phyloP scores from a whole-genome alignment of 2,329 filamentous ascomycete genomes.

The Xylariales sp. region DNA sequence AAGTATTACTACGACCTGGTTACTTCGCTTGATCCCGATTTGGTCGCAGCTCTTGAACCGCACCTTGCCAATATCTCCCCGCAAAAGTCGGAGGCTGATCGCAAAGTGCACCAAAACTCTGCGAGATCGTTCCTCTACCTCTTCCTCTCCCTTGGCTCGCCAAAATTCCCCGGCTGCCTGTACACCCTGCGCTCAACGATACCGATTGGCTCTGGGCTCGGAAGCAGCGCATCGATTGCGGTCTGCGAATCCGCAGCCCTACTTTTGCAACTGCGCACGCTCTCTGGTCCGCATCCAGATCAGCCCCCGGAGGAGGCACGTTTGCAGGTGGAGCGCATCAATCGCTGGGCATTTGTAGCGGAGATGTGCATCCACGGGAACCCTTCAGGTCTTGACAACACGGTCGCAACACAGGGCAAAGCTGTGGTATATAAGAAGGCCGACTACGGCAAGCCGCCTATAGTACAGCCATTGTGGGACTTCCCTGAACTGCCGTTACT shows the following conservation, averaged over 20 bases:
- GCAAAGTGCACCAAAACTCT: slow-evolving; percentile 80
- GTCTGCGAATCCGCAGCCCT: slow-evolving; percentile 85
- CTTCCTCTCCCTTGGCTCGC: slow-evolving; percentile 80
- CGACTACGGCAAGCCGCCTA: slow-evolving; percentile 73
- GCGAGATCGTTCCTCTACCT: slow-evolving; percentile 88
- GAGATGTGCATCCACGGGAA: slow-evolving; percentile 98
- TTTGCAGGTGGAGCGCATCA: slow-evolving; percentile 89
- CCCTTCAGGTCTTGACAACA: slow-evolving; percentile 95
- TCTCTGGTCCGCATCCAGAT: slow-evolving; percentile 87
- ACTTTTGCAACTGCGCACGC: slow-evolving; percentile 79
- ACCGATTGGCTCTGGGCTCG: slow-evolving; percentile 84
- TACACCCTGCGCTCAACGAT: slow-evolving; percentile 94
- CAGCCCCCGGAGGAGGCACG: slow-evolving; percentile 85
- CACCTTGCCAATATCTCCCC: slow-evolving; percentile 70
- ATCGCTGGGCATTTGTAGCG: slow-evolving; percentile 94
- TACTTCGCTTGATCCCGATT: slow-evolving; percentile 76
- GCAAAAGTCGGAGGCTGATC: slow-evolving; percentile 60
- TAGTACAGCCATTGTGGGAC: slow-evolving; percentile 71
- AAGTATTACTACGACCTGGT: slow-evolving; percentile 92
- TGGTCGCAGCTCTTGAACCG: slow-evolving; percentile 76
- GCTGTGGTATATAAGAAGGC: slow-evolving; percentile 84
- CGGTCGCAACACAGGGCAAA: slow-evolving; percentile 88
- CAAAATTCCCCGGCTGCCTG: slow-evolving; percentile 72
- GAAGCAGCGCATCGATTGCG: slow-evolving; percentile 89
- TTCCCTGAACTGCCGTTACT: slow-evolving; percentile 92